Percentiles rank a stretch among this genome's conserved stretches.
Conservation (phyloP, 106 monocot genomes). For the Chionographis japonica region DNA sequence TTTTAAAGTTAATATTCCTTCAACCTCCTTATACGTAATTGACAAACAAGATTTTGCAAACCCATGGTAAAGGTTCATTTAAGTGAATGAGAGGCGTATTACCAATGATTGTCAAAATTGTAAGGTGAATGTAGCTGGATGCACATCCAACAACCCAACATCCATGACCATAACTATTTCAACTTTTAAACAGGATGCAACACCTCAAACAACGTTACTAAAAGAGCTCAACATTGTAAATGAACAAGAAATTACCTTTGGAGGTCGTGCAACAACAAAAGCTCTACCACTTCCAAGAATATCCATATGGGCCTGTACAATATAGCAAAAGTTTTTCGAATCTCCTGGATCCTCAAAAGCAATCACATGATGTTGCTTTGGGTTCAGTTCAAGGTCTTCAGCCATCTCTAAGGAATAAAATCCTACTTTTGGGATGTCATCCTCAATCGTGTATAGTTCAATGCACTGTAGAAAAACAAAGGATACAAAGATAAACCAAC, state of each 20-base stretch:
- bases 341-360: slow-evolving; percentile 83
- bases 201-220: neutral
- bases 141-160: too few relatives aligned
- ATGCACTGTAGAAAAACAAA: slow-evolving; percentile 51
- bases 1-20: too few relatives aligned
- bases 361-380: slow-evolving; percentile 84
- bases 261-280: slow-evolving; percentile 78
- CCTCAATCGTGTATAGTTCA: slow-evolving; percentile 72
- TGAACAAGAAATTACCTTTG: slow-evolving; percentile 46
- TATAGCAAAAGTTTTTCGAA: slow-evolving; percentile 76
- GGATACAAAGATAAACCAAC: neutral
- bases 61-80: too few relatives aligned
- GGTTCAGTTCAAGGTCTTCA: slow-evolving; percentile 71
- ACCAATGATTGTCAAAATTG: too few relatives aligned
- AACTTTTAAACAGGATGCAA: neutral
- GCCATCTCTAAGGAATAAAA: slow-evolving; percentile 94
- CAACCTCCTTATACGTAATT: too few relatives aligned
- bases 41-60: too few relatives aligned
- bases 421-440: slow-evolving; percentile 51
- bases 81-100: too few relatives aligned
- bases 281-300: slow-evolving; percentile 69
- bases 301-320: slow-evolving; percentile 75
- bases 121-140: too few relatives aligned
- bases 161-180: neutral
- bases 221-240: neutral